phyloP scores from a whole-genome alignment of 805 yeast species.

The Kuraishia cidri region DNA sequence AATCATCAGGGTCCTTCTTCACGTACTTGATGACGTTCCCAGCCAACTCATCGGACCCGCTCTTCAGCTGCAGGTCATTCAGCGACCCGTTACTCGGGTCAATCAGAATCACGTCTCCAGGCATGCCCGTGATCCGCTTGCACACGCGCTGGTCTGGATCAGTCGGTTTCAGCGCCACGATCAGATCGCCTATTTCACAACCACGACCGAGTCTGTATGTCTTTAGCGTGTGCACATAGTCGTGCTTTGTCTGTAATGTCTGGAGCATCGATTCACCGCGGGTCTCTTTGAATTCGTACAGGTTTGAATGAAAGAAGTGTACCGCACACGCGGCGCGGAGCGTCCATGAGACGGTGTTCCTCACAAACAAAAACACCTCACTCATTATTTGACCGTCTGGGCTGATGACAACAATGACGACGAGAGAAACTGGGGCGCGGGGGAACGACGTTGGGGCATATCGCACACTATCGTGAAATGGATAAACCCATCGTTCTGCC shows the following conservation, averaged over 20 bases:
- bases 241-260: slow-evolving; percentile 65
- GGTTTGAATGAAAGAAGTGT: slow-evolving; percentile 59
- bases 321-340: slow-evolving; percentile 51
- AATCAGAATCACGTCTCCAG: slow-evolving; percentile 76
- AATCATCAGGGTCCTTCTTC: slow-evolving; percentile 10
- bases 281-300: slow-evolving; percentile 73
- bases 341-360: slow-evolving; percentile 35
- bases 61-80: slow-evolving; percentile 15
- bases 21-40: slow-evolving; percentile 8
- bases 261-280: slow-evolving; percentile 96
- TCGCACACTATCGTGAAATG: too few relatives aligned
- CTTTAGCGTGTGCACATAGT: slow-evolving; percentile 74
- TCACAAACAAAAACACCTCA: slow-evolving; percentile 1
- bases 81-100: slow-evolving; percentile 67
- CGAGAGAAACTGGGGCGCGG: too few relatives aligned
- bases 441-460: too few relatives aligned
- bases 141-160: slow-evolving; percentile 82
- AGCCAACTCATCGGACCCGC: background rate
- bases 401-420: too few relatives aligned
- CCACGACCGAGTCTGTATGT: slow-evolving; percentile 52
- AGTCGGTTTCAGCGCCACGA: slow-evolving; percentile 86
- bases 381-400: slow-evolving; percentile 1
- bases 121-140: slow-evolving; percentile 91
- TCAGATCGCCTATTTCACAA: slow-evolving; percentile 75
- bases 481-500: too few relatives aligned